Evolutionary conservation across 31 red algal species (phyloP).

Genomic region (Asparagopsis taxiformis): DNA sequence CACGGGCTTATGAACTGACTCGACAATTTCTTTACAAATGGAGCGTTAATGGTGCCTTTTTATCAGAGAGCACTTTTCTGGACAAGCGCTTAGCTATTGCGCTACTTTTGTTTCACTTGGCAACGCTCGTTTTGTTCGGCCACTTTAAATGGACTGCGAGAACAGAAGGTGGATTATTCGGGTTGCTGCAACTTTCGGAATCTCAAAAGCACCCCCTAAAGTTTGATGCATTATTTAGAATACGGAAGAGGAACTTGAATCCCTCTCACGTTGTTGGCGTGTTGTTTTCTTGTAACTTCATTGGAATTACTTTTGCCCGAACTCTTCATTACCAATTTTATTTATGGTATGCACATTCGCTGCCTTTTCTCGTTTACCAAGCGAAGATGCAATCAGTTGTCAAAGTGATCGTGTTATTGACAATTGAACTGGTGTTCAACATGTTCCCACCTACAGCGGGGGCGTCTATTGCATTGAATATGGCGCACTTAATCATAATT

Average conservation of each 20-base stretch:
- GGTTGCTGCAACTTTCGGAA: background rate
- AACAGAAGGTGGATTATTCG: constrained; percentile 7
- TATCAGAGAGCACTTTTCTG: constrained; percentile 52
- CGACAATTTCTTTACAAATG: constrained; percentile 81
- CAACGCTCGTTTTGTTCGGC: constrained; percentile 35
- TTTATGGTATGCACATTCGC: constrained; percentile 77
- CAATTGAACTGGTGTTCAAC: constrained; percentile 87
- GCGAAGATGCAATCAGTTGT: constrained; percentile 2
- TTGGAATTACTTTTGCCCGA: constrained; percentile 80
- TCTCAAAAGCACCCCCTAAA: background rate
- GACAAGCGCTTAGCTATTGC: constrained; percentile 44
- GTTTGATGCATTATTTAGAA: background rate
- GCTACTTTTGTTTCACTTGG: constrained; percentile 61
- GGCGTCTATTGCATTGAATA: constrained; percentile 50
- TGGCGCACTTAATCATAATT: constrained; percentile 43
- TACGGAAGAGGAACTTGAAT: background rate
- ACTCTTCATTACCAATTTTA: constrained; percentile 97
- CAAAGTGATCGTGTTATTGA: constrained; percentile 24
- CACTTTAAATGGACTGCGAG: constrained; percentile 49
- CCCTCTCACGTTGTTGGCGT: constrained; percentile 30
- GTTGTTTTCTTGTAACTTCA: constrained; percentile 76
- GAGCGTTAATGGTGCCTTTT: constrained; percentile 91
- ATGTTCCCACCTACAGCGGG: constrained; percentile 66
- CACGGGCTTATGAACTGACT: constrained; percentile 83
- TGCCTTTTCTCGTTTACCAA: constrained; percentile 62